A percentile compares a stretch with the other conserved stretches of the same genome.
Conservation (phyloP, 1,139 yeast species). For the Entelexis paramagnoliae region DNA sequence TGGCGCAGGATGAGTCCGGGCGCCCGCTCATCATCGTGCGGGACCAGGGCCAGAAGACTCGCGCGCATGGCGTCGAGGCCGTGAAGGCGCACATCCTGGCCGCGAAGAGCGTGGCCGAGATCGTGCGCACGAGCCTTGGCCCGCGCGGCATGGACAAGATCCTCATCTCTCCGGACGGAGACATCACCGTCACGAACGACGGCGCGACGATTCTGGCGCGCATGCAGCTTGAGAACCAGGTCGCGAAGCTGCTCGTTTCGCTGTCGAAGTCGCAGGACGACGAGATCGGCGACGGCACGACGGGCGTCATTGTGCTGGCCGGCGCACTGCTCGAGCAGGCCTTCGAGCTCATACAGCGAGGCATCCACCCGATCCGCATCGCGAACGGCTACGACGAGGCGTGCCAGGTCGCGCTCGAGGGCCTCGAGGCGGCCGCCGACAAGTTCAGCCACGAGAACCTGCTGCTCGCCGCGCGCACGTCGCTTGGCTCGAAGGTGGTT, state of each 20-base stretch:
- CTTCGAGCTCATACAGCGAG: constrained; percentile 84
- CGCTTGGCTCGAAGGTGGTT: constrained; percentile 91
- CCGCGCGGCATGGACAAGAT: constrained; percentile 98
- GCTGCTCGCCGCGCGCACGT: constrained; percentile 86
- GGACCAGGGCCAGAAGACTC: constrained; percentile 89
- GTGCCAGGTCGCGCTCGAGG: constrained; percentile 74
- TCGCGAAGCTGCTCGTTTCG: constrained; percentile 90
- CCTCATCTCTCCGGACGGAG: constrained; percentile 88
- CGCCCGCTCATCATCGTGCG: constrained; percentile 95
- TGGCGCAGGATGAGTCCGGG: constrained; percentile 99
- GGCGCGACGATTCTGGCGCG: constrained; percentile 95
- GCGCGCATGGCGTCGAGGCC: constrained; percentile 86
- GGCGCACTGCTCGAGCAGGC: constrained; percentile 94
- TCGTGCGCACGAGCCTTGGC: constrained; percentile 85
- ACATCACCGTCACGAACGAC: constrained; percentile 93
- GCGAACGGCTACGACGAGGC: constrained; percentile 98
- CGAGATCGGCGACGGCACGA: constrained; percentile 98
- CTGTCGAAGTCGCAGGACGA: constrained; percentile 94
- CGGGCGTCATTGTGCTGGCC: constrained; percentile 96
- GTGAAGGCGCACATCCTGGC: constrained; percentile 88
- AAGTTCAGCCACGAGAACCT: constrained; percentile 43
- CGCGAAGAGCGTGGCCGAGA: constrained; percentile 89
- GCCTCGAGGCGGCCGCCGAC: constrained; percentile 67
- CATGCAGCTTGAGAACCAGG: constrained; percentile 93
- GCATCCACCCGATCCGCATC: constrained; percentile 91